Percentiles rank a stretch among this genome's conserved stretches.
These are phyloP conservation scores for Geotrichum macrosporum DNA, from an alignment of 1,139 yeast genomes.

Conservation along the genomic window DNA sequence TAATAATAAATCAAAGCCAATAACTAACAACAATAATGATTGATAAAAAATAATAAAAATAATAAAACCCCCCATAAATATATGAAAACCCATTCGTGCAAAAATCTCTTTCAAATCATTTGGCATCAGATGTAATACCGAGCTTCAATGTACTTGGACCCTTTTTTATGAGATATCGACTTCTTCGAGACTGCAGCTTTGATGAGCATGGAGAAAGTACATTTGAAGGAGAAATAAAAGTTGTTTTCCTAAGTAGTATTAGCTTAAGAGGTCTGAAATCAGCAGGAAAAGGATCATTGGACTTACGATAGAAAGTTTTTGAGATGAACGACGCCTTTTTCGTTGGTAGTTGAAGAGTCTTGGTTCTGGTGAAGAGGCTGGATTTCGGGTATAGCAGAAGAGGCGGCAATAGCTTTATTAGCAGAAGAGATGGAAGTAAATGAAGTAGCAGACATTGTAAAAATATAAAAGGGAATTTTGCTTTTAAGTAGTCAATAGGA, in stretches of 20 bases:
- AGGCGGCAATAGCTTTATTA: not conserved
- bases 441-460: too few relatives aligned
- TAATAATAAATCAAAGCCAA: too few relatives aligned
- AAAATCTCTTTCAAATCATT: not conserved
- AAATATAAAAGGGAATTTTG: too few relatives aligned
- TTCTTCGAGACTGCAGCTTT: conserved; percentile 6
- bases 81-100: not conserved
- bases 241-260: conserved; percentile 1
- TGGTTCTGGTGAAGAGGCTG: conserved; percentile 11
- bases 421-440: too few relatives aligned
- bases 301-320: conserved; percentile 9
- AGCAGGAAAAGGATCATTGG: not conserved
- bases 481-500: too few relatives aligned
- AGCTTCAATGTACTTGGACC: conserved; percentile 5
- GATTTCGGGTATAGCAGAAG: not conserved
- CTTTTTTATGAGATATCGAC: conserved; percentile 4
- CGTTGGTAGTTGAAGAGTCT: not conserved
- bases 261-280: not conserved
- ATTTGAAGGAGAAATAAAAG: conserved; percentile 12
- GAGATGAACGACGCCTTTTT: conserved; percentile 8
- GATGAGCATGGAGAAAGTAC: conserved; percentile 13
- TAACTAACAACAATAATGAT: too few relatives aligned
- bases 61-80: too few relatives aligned
- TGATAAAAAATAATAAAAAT: too few relatives aligned
- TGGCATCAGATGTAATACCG: not conserved